phyloP scores from a whole-genome alignment of 129 eudicot genomes.

The Chrysanthemum seticuspe region DNA sequence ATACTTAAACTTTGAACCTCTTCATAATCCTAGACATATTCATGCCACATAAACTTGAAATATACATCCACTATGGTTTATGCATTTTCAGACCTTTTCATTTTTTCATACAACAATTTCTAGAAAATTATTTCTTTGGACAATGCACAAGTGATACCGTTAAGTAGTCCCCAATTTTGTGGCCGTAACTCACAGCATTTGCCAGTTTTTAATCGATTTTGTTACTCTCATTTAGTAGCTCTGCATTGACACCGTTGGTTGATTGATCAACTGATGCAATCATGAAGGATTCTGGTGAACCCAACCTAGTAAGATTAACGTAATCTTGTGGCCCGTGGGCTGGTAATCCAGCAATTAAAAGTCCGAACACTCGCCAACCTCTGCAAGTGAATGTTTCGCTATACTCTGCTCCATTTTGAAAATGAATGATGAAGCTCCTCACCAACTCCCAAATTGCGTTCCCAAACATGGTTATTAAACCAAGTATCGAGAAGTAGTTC shows the following conservation, averaged over 20 bases:
- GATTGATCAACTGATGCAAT: neutral
- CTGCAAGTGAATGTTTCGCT: constrained; percentile 38
- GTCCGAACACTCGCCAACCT: constrained; percentile 38
- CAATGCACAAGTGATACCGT: too few relatives aligned
- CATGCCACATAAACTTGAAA: too few relatives aligned
- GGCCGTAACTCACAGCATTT: neutral
- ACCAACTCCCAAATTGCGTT: constrained; percentile 63
- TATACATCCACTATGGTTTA: too few relatives aligned
- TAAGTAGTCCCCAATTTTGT: too few relatives aligned
- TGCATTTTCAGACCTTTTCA: too few relatives aligned
- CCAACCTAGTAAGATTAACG: constrained; percentile 53
- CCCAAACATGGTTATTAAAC: constrained; percentile 33
- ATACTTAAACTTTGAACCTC: too few relatives aligned
- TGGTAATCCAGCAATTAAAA: constrained; percentile 43
- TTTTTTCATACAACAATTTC: too few relatives aligned
- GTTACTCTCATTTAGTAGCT: neutral
- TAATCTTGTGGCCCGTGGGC: constrained; percentile 59
- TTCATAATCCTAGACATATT: too few relatives aligned
- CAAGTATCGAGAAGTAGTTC: constrained; percentile 48
- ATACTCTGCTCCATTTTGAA: constrained; percentile 47
- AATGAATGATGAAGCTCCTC: constrained; percentile 55
- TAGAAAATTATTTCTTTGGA: too few relatives aligned
- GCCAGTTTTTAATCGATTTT: neutral
- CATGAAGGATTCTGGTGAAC: constrained; percentile 24
- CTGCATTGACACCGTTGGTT: constrained; percentile 7